Evolutionary conservation across 2,329 filamentous ascomycete genomes (phyloP).

Genomic region (Cylindrodendrum hubeiense): DNA sequence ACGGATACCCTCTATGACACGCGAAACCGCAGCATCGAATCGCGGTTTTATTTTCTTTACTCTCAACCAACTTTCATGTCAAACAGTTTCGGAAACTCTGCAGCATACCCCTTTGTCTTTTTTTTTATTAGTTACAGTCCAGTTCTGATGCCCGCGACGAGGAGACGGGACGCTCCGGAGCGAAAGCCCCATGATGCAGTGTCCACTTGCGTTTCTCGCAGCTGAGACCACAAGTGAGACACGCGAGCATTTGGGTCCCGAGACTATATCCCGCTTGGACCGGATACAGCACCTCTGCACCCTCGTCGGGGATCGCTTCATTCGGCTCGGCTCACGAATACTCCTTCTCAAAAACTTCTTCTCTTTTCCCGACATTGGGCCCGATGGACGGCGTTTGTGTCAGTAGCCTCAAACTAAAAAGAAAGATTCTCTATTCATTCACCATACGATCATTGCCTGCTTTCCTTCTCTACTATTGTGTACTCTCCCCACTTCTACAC

Average conservation of each 20-base stretch:
- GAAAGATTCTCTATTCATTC: slow-evolving; percentile 25
- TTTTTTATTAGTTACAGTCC: slow-evolving; percentile 36
- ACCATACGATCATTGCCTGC: slow-evolving; percentile 22
- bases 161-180: slow-evolving; percentile 20
- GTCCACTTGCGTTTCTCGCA: slow-evolving; percentile 5
- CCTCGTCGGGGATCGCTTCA: slow-evolving; percentile 2
- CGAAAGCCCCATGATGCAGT: not conserved
- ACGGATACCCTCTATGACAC: slow-evolving; percentile 34
- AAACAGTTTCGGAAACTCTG: slow-evolving; percentile 45
- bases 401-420: slow-evolving; percentile 33
- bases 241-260: not conserved
- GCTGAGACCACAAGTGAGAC: slow-evolving; percentile 9
- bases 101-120: slow-evolving; percentile 53
- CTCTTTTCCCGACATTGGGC: slow-evolving; percentile 32
- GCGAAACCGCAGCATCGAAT: slow-evolving; percentile 30
- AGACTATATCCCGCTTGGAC: not conserved
- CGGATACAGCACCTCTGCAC: not conserved
- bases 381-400: slow-evolving; percentile 36
- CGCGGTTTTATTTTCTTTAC: slow-evolving; percentile 34
- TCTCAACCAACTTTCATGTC: slow-evolving; percentile 37
- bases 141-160: slow-evolving; percentile 34
- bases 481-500: slow-evolving; percentile 22
- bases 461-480: slow-evolving; percentile 15
- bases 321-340: slow-evolving; percentile 31
- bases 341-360: slow-evolving; percentile 20